These are phyloP conservation scores for Triticum timopheevii DNA, from an alignment of 176 grass and related monocot species.

Conservation along the genomic window DNA sequence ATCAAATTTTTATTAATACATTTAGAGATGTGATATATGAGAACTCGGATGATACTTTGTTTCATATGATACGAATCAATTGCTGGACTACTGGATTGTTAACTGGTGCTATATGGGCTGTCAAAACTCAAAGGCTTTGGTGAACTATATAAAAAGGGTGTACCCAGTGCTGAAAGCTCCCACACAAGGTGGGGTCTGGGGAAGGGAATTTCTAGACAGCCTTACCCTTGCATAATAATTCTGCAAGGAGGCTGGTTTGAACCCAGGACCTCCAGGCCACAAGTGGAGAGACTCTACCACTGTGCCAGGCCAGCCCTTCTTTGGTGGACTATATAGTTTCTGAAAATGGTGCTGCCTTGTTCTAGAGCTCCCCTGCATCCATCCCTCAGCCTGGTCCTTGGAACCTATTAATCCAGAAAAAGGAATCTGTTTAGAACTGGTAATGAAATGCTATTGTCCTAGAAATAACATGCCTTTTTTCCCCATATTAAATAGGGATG, in stretches of 20 bases:
- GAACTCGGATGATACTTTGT: constrained; percentile 2
- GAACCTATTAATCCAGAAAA: constrained; percentile 48
- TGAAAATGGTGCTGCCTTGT: constrained; percentile 11
- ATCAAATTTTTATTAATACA: not conserved
- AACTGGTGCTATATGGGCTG: constrained; percentile 3
- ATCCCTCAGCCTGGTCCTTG: constrained; percentile 51
- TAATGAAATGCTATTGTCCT: constrained; percentile 15
- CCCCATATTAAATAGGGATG: not conserved
- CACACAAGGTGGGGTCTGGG: too few species aligned
- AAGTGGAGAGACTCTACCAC: too few species aligned
- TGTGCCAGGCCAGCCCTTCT: too few species aligned
- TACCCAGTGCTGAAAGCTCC: too few species aligned
- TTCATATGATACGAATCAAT: constrained; percentile 23
- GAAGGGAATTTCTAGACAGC: too few species aligned
- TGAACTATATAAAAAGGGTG: not conserved
- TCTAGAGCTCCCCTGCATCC: constrained; percentile 16
- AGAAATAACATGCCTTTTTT: constrained; percentile 29
- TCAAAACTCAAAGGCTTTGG: not conserved
- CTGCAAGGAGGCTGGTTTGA: too few species aligned
- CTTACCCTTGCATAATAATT: too few species aligned
- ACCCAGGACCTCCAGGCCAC: too few species aligned
- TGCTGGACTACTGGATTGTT: constrained; percentile 17
- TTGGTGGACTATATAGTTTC: constrained; percentile 25
- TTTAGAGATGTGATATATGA: not conserved
- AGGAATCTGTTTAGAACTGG: constrained; percentile 19